Base-by-base conservation (phyloP, 345 rosid genomes). In the Carallia pectinifolia region DNA sequence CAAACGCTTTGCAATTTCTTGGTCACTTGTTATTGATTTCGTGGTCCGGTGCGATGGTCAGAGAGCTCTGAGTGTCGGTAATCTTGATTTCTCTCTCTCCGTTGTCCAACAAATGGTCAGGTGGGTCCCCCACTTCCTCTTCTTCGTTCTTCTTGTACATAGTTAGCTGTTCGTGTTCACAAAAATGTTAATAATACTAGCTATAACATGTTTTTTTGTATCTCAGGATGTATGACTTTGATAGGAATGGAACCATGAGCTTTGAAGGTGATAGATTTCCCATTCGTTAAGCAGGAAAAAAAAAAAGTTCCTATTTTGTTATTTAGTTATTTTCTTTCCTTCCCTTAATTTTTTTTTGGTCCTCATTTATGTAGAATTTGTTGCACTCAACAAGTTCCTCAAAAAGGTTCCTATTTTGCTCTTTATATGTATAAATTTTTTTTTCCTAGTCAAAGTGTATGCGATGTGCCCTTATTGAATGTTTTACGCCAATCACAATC, bases 71-170 rank as follows among this genome's bases (percentile, higher is more conserved):
- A 80, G 87, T 18, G 85, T 81, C 5, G 91, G 89, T 19, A 86
- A 89, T 70, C 87, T 89, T 18, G 80, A 86, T 5, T 80, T 89
- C 61, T 66, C 93, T 67, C 64, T 81, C 34, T 79, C 89, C 6
- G 82, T 82, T 40, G 94, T 86, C 64, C 87, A 86, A 62, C 90
- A 89, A 70, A 89, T 89, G 93, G 85, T 89, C 82, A 82, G 90
- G 88, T 85, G 81, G 82, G 23, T 23, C 77, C 62, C 53, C 8
- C 38, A 33, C 52, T 3, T 0, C 40, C n/a, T 33, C 58, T 37
- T 54, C 62, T 61, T 19, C 64, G 23, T 12, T 58, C 47, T 29
- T 48, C 65, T 38, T 34, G 44, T 47, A 34, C 8, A 23, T 23
- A 23, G 23, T 23, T 23, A 23, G 23, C 23, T 23, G 23, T 23